A percentile compares a stretch with the other conserved stretches of the same genome.
phyloP scores from a whole-genome alignment of 371 early-diverging fungal genomes.

The Blyttiomyces sp. region DNA sequence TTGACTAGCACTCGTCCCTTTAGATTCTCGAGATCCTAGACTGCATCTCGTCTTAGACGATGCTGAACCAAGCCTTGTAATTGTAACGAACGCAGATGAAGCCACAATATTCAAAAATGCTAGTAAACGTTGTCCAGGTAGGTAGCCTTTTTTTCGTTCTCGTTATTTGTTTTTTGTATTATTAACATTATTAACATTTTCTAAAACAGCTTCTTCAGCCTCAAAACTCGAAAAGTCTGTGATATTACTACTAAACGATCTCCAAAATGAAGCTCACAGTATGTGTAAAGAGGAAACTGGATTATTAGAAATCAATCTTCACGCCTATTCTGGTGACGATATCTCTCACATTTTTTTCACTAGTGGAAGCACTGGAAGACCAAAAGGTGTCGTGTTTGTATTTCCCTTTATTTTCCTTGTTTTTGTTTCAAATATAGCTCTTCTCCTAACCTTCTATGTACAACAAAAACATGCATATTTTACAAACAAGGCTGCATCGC shows the following conservation, averaged over 20 bases:
- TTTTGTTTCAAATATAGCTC: no score
- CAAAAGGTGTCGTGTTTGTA: slow-evolving; percentile 20
- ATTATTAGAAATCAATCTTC: background rate
- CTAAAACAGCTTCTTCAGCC: background rate
- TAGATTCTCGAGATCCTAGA: slow-evolving; percentile 31
- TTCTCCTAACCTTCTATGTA: no score
- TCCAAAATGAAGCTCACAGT: no score
- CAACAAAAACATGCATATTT: background rate
- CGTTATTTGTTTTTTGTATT: background rate
- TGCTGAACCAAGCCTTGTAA: slow-evolving; percentile 17
- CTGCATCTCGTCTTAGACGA: slow-evolving; percentile 27
- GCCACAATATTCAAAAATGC: slow-evolving; percentile 1
- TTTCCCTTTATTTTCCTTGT: background rate
- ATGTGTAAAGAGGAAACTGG: no score
- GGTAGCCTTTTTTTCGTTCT: no score
- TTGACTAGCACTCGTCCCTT: slow-evolving; percentile 31
- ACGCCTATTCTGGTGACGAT: background rate
- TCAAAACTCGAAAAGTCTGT: background rate
- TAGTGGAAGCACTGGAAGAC: slow-evolving; percentile 31
- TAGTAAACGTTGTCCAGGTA: background rate
- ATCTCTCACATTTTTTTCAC: slow-evolving; percentile 33
- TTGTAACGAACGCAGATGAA: slow-evolving; percentile 4
- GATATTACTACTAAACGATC: background rate
- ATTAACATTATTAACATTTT: background rate
- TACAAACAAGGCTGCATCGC: slow-evolving; percentile 21